A percentile compares a stretch with the other conserved stretches of the same genome.
These are phyloP conservation scores for Ogataea henricii DNA, from an alignment of 805 yeast genomes.

Conservation along the genomic window DNA sequence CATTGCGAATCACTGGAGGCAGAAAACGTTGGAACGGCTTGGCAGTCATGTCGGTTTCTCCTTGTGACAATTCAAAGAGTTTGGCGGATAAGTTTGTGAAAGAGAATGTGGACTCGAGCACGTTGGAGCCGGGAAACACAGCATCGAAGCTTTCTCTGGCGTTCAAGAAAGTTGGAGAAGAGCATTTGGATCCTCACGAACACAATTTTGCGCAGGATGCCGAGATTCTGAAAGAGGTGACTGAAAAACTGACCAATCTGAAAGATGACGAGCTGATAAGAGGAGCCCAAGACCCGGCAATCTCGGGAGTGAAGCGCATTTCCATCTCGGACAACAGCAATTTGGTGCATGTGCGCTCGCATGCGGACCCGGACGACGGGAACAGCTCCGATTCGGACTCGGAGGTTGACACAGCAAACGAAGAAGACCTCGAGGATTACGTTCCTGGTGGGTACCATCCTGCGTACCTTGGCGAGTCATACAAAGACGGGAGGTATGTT, in stretches of 20 bases:
- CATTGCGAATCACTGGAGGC: not conserved
- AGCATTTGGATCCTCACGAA: constrained; percentile 25
- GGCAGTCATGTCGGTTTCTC: constrained; percentile 4
- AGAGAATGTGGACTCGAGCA: constrained; percentile 8
- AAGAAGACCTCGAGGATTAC: constrained; percentile 85
- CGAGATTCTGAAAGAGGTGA: constrained; percentile 30
- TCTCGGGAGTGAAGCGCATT: constrained; percentile 12
- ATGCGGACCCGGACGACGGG: constrained; percentile 5
- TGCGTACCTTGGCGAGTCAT: constrained; percentile 82
- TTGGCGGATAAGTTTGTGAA: constrained; percentile 6
- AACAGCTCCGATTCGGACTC: constrained; percentile 13
- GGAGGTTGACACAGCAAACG: constrained; percentile 50
- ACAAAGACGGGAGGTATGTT: constrained; percentile 68
- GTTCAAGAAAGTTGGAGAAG: constrained; percentile 26
- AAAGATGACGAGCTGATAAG: constrained; percentile 24
- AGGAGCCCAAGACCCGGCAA: constrained; percentile 12
- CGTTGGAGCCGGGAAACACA: constrained; percentile 9
- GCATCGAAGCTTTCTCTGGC: constrained; percentile 35
- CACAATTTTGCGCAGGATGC: constrained; percentile 29
- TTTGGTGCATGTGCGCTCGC: not conserved
- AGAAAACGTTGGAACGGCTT: not conserved
- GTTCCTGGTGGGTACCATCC: constrained; percentile 96
- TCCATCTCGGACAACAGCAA: constrained; percentile 16
- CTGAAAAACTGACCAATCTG: constrained; percentile 27
- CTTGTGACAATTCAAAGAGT: not conserved